Evolutionary conservation across 805 yeast species (phyloP), one percentile per base, ranked within the genome.

Genomic region (Yarrowia sp.): DNA sequence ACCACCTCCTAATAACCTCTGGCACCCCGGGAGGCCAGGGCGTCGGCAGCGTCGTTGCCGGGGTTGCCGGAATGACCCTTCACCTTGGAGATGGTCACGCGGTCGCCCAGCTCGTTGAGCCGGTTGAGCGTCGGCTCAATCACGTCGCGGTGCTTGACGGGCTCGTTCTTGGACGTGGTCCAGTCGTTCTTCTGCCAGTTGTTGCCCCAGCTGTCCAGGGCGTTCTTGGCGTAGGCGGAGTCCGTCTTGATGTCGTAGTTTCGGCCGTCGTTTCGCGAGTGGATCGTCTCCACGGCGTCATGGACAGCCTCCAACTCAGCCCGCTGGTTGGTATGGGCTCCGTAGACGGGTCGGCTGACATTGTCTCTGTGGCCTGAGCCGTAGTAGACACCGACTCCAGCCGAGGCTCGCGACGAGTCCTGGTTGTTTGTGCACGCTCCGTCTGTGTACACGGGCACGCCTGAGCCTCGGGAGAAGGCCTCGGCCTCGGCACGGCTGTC

Each of bases 371-470:
- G 61, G 4, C 20, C 46, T 0, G 9, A 34, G 9, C 61, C 61
- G 39, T 20, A 55, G 61, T 55, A 39, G 34, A 55, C 61, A 2
- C 61, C 61, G 2, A 55, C 46, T 9, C 61, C 61, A 12, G 61
- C 44, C 5, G 19, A 9, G 14, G 56, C 56, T 13, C 17, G 36
- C 30, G 56, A 34, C 33, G 17, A n/a, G 30, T 24, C 30, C 30
- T 50, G 56, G 56, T 50, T 55, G 61, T 40, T 55, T 20, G 10
- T 8, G 17, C 61, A 40, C 3, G 46, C 61, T 39, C 46, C 61
- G 13, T 55, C 61, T 14, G 61, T 42, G 71, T 55, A 55, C 46
- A 55, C 61, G 13, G 33, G 30, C 3, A n/a, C 20, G 9, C 53
- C 7, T 13, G 17, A 14, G 15, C 49, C 49, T 2, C 49, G 9